Evolutionary conservation across 2,329 filamentous ascomycete species (phyloP), one percentile per base, ranked within the genome.

Genomic region (Fusarium hostae): DNA sequence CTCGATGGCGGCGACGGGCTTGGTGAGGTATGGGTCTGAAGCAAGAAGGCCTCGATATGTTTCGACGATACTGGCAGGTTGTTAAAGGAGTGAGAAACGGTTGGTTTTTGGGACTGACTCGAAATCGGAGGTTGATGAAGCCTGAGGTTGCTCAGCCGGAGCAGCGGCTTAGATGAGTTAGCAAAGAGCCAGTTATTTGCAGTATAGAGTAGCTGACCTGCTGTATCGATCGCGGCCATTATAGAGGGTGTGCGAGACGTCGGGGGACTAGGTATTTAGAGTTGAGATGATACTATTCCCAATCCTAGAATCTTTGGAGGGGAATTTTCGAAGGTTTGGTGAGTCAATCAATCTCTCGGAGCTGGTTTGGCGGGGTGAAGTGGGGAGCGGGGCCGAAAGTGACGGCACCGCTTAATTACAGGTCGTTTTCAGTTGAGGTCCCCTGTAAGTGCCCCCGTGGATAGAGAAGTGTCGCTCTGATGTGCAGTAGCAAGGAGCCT

Each of bases 1-100:
- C 83, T 97, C 94, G 79, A 97, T 97, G 65, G 95, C 94, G 24
- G 96, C 96, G 60, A 99, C 93, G 70, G 96, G 95, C 89, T 97
- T 98, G 39, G 95, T 98, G 58, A 98, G 88, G 69, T 97, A 93
- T 15, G 92, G 87, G 80, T 98, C 94, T 56, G 86, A 84, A 67
- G 82, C 80, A 54, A 90, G 86, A 65, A 89, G 84, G 66, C 82
- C 81, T 72, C 84, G 81, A 78, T 90, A 90, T 26, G 86, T 85
- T 30, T 82, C 80, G 66, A 90, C 87, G 74, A 90, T 89, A 78
- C 86, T 88, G 24, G 1, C 7, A 48, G 15, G 15, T 16, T 34
- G 24, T 62, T 56, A 71, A 63, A 45, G 12, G 28, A 39, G 34
- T 15, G 28, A 16, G 4, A 1, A 22, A 5, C 9, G 37, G 43